phyloP scores from a whole-genome alignment of 257 asterid genomes.

The Ballota nigra region DNA sequence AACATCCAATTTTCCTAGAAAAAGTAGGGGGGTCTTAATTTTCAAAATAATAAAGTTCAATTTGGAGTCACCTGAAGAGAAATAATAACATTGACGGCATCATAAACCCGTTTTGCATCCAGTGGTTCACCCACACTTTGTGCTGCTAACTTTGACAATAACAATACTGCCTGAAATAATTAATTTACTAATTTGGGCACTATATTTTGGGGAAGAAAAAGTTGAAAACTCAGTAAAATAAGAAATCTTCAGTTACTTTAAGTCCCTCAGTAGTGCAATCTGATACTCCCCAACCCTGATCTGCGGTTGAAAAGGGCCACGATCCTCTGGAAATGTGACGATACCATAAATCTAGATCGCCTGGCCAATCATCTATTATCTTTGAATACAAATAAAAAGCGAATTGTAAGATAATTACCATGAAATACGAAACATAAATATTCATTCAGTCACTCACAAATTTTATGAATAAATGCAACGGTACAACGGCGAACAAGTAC shows the following conservation, averaged over 20 bases:
- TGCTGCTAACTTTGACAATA: conserved; percentile 66
- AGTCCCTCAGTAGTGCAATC: conserved; percentile 99
- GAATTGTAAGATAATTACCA: conserved; percentile 19
- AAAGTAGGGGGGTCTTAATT: no score
- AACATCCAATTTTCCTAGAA: no score
- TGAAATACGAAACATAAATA: conserved; percentile 5
- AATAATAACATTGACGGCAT: conserved; percentile 83
- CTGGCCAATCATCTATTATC: conserved; percentile 90
- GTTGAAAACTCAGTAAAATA: background rate
- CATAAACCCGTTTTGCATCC: conserved; percentile 57
- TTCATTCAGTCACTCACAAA: no score
- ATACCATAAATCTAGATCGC: conserved; percentile 71
- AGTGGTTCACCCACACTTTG: conserved; percentile 76
- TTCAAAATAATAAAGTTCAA: background rate
- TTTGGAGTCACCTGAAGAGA: conserved; percentile 74
- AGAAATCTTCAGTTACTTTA: conserved; percentile 48
- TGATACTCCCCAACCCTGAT: conserved; percentile 99
- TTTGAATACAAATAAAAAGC: conserved; percentile 26
- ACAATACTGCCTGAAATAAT: conserved; percentile 62
- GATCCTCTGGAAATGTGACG: conserved; percentile 99
- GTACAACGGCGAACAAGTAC: no score
- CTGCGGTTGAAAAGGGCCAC: conserved; percentile 98
- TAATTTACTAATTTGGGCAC: background rate
- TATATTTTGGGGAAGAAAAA: background rate
- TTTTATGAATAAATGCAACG: no score